Evolutionary conservation across 139 green algal species (phyloP), one percentile per base, ranked within the genome.

Genomic region (Micractinium sp.): DNA sequence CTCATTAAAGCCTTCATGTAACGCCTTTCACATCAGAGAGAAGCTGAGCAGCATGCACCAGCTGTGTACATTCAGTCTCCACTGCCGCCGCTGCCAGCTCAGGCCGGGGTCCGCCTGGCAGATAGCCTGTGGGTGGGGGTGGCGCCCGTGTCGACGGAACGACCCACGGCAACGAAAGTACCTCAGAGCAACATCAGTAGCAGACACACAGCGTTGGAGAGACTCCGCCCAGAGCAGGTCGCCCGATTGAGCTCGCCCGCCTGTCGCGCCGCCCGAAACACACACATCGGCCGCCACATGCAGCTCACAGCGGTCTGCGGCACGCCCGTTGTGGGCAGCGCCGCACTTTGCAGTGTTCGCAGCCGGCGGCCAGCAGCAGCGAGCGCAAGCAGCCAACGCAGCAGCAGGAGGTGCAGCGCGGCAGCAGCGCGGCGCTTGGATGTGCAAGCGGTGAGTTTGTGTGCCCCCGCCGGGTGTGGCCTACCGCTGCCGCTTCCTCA

Each of bases 371-470:
- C 69, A 73, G 85, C 71, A 87, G 61, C 82, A 78, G 82, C 63
- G 73, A 33, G 53, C n/a, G 29, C 31, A 33, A 75, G 81, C 56
- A 75, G 81, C 56, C 47, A 60, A 53, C 56, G 81, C n/a, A 38
- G 81, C n/a, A 38, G 82, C 56, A 89, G 82, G 38, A 31, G 76
- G 61, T 63, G 73, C 38, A 38, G 66, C 27, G 81, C 47, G 31
- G 39, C 69, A 63, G 89, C 86, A 89, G 79, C 73, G 66, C 74
- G 74, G 87, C 76, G 90, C 84, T 41, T 94, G 38, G 69, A 94
- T 89, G 91, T 93, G 47, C 91, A 93, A 79, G 89, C 88, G 90
- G 88, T 93, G 75, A 85, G 81, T 81, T 31, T 2, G 77, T n/a
- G n/a, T 16, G 33, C 1, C 33, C 14, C 2, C 15, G 19, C 33